Evolutionary conservation across 441 rosid genomes (phyloP), one percentile per base, ranked within the genome.

Genomic region (Eutrema salsugineum): DNA sequence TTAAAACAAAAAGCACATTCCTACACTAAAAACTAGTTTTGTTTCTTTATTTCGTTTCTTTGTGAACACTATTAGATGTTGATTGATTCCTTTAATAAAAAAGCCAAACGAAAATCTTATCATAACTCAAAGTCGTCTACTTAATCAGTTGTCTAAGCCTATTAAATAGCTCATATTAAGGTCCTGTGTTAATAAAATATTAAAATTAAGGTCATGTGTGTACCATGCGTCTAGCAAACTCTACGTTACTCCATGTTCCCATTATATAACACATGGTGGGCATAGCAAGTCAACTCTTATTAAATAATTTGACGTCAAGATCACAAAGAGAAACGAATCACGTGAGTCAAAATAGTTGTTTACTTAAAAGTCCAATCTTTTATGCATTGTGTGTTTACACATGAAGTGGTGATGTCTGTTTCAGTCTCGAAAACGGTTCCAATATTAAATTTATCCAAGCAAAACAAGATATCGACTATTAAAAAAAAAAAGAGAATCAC

Each of bases 231-330:
- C 11, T 49, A 36, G 48, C 19, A 12, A 11, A 58, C 30, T 39
- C 27, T 30, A 73, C 19, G 61, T 39, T 24, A 20, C 60, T 50
- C 38, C 36, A 38, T 46, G 68, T 66, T 66, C 53, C 19, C 27
- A 72, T 56, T 46, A 35, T 36, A 36, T 36, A 46, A 65, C 77
- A 58, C 55, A 66, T 66, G 46, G 48, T 74, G 38, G 6, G 5
- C n/a, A 27, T 14, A 32, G 10, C 55, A 68, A 68, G 74, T 75
- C 78, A 68, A 68, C 78, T 68, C 64, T 19, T 58, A 47, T 36
- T 60, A 42, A 67, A 60, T 61, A 60, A 49, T 8, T 40, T 50
- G n/a, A 59, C 17, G 48, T 56, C 44, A 22, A 72, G 30, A 71
- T 71, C 32, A 33, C 28, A 8, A n/a, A n/a, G n/a, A n/a, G n/a